Base-by-base conservation (phyloP, 2,329 filamentous ascomycete genomes). In the Podosphaera fusca region DNA sequence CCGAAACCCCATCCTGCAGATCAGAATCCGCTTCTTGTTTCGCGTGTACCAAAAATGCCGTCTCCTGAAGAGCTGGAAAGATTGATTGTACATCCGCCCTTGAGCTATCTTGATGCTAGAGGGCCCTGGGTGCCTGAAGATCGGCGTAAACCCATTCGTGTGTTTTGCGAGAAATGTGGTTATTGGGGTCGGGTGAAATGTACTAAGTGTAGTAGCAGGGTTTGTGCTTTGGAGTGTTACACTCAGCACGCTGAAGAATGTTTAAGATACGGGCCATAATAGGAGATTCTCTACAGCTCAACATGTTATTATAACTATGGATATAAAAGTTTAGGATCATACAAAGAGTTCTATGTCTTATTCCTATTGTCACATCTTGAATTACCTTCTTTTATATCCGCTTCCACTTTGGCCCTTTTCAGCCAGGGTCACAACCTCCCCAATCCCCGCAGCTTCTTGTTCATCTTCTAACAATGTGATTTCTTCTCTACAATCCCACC, bases 401-500 rank as follows among this genome's bases (percentile, higher is more conserved):
- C 62, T 61, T 52, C 55, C 69, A 55, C 72, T 74, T 59, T 76
- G 80, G 47, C 75, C 78, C 61, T 80, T 80, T 63, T 94, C 87
- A 55, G 83, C 81, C 66, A 96, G 73, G 66, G 83, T 92, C 57
- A 96, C 86, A 49, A 96, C 87, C 72, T 96, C 92, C 14, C 88
- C 86, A 69, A 96, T 95, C 8, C 92, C 70, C 58, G 73, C 75
- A 51, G 75, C 89, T 70, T 95, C 90, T 72, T 96, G 88, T 72
- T 95, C 90, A 70, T 95, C 90, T 70, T 98, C 92, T 66, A 96
- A 70, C 5, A 81, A 84, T 56, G 82, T 84, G 62, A 98, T 85
- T 71, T 96, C 90, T 72, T 98, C 92, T 64, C 92, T 79, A 67
- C 84, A 88, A 74, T 95, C 92, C 92, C 92, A 98, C 92, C 92